Evolutionary conservation across 2,329 filamentous ascomycete genomes (phyloP), one percentile per base, ranked within the genome.

Genomic region (Aspergillus flavus): DNA sequence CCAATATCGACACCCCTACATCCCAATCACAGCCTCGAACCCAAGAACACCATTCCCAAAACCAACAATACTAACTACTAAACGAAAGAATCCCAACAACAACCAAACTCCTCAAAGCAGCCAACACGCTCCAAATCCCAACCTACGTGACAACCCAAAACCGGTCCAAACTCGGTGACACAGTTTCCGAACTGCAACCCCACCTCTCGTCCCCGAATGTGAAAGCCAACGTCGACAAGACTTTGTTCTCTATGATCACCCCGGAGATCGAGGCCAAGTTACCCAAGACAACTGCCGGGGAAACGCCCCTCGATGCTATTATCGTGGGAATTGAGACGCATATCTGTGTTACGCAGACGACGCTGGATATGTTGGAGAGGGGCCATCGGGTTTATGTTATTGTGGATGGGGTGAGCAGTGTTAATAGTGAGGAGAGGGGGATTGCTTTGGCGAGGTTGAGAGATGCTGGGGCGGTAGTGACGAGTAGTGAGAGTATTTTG

Each of bases 271-370:
- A 83, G 30, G 70, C 79, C 5, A 70, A 74, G 7, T 63, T 76
- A 1, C 69, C 74, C 12, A 43, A 68, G 46, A 52, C 69, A 4
- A 58, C 73, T 71, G 78, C 65, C 75, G 79, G 66, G 39, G 71
- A 53, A 70, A 12, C 78, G 0, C 74, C 74, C 0, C 80, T 86
- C 26, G 85, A 89, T 71, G 85, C 93, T 59, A 90, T 92, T 61
- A 87, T 98, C 66, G 90, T 97, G 19, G 94, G 94, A 43, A 97
- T 98, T 75, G 94, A 98, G 80, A 87, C 88, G 46, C 94, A 98
- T 80, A 95, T 98, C 75, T 98, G 94, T 82, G 89, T 98, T 34
- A 94, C 92, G 64, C 94, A 98, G 84, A 97, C 94, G 48, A 88
- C 92, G 19, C 84, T 97, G 48, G 94, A 97, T 80, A 81, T 96